A percentile compares a stretch with the other conserved stretches of the same genome.
phyloP scores from a whole-genome alignment of 169 alveolate species.

The Eimeria sp. region DNA sequence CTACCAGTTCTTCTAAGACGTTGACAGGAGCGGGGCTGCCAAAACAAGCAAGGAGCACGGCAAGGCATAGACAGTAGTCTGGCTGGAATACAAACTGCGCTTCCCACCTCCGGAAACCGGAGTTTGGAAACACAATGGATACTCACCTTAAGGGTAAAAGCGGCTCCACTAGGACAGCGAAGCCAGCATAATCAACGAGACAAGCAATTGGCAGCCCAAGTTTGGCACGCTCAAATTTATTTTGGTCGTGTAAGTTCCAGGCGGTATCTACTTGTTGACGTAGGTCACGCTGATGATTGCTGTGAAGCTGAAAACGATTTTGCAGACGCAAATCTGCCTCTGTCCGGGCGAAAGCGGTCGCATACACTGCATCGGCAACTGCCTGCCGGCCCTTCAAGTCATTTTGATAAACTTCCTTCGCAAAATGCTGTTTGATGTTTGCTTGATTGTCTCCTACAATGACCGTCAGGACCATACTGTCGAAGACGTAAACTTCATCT shows the following conservation, averaged over 20 bases:
- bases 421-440: slow-evolving; percentile 39
- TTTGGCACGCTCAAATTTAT: slow-evolving; percentile 56
- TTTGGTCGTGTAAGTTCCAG: slow-evolving; percentile 71
- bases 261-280: slow-evolving; percentile 53
- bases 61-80: background rate
- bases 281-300: slow-evolving; percentile 40
- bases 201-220: slow-evolving; percentile 77
- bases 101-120: background rate
- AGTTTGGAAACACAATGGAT: background rate
- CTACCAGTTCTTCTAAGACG: slow-evolving; percentile 78
- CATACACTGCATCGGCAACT: slow-evolving; percentile 70
- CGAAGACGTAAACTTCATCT: slow-evolving; percentile 75
- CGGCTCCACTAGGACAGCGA: slow-evolving; percentile 80
- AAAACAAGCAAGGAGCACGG: slow-evolving; percentile 1
- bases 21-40: slow-evolving; percentile 80
- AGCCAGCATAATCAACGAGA: slow-evolving; percentile 79
- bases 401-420: slow-evolving; percentile 75
- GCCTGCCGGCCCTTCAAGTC: slow-evolving; percentile 83
- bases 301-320: slow-evolving; percentile 17
- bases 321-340: slow-evolving; percentile 34
- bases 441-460: slow-evolving; percentile 70
- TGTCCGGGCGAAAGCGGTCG: slow-evolving; percentile 49
- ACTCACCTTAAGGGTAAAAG: slow-evolving; percentile 71
- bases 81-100: background rate
- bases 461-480: slow-evolving; percentile 82